These are phyloP conservation scores for Camellia oleifera DNA, from an alignment of 179 eudicot species.

Conservation along the genomic window DNA sequence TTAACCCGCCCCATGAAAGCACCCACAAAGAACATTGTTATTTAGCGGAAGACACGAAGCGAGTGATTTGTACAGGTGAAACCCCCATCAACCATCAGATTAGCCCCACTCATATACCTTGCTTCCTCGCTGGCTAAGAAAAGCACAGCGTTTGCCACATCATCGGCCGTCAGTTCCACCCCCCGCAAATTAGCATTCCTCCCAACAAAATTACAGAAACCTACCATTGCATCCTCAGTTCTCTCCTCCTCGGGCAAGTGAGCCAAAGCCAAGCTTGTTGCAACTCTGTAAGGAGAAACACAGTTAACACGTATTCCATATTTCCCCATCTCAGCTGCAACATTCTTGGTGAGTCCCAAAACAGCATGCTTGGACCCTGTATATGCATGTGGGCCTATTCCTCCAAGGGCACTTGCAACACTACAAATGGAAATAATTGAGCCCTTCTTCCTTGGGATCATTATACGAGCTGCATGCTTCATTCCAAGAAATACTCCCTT, in stretches of 20 bases:
- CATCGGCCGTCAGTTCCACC: constrained; percentile 58
- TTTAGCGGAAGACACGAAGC: constrained; percentile 50
- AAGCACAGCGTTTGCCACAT: constrained; percentile 70
- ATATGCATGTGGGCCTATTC: constrained; percentile 77
- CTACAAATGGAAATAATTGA: constrained; percentile 67
- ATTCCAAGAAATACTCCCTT: constrained; percentile 84
- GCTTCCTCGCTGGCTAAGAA: constrained; percentile 84
- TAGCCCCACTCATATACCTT: constrained; percentile 65
- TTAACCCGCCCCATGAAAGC: not conserved
- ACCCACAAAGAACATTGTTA: not conserved
- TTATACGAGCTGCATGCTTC: constrained; percentile 88
- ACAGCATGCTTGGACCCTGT: constrained; percentile 88
- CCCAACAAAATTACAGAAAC: constrained; percentile 46
- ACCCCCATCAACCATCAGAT: constrained; percentile 83
- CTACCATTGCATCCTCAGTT: constrained; percentile 57
- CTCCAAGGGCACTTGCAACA: constrained; percentile 56
- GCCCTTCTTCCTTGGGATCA: constrained; percentile 81
- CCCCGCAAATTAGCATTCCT: constrained; percentile 62
- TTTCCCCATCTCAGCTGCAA: constrained; percentile 86
- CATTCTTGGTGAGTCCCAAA: constrained; percentile 77
- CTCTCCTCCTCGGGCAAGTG: constrained; percentile 68
- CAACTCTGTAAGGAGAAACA: constrained; percentile 81
- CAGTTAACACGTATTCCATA: constrained; percentile 86
- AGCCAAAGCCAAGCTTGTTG: constrained; percentile 59
- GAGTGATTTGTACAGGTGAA: constrained; percentile 51